Percentiles rank a stretch among this genome's conserved stretches.
phyloP scores from a whole-genome alignment of 1,139 yeast genomes.

The Scheffersomyces segobiensis region DNA sequence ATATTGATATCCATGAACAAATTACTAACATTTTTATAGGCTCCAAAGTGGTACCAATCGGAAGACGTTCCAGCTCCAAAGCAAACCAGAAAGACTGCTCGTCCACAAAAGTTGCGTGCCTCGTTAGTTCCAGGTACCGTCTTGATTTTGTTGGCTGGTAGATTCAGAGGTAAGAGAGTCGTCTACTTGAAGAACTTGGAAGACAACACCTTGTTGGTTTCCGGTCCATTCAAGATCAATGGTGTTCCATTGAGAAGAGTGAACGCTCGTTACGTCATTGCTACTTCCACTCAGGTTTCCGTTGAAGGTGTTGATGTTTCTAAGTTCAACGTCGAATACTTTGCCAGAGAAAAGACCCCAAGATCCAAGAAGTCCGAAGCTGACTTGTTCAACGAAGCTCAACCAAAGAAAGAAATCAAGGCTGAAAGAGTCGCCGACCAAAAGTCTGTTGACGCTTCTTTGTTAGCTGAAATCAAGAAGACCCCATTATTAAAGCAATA shows the following conservation, averaged over 20 bases:
- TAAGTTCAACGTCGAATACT: conserved; percentile 94
- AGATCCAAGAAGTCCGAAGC: conserved; percentile 86
- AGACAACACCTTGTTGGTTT: conserved; percentile 96
- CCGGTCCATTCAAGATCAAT: conserved; percentile 99
- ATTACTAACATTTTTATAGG: conserved; percentile 51
- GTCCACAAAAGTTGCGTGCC: conserved; percentile 96
- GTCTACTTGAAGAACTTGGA: conserved; percentile 97
- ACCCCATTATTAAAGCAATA: conserved; percentile 98
- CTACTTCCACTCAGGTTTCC: conserved; percentile 91
- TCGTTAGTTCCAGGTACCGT: conserved; percentile 99
- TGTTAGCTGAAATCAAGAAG: conserved; percentile 93
- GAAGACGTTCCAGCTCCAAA: conserved; percentile 89
- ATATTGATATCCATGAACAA: neutral
- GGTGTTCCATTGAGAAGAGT: conserved; percentile 99
- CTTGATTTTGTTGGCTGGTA: conserved; percentile 97
- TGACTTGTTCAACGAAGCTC: conserved; percentile 89
- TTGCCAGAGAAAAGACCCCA: conserved; percentile 91
- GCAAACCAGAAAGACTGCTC: conserved; percentile 85
- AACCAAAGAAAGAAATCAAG: conserved; percentile 84
- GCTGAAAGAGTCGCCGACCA: conserved; percentile 98
- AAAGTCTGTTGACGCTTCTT: conserved; percentile 93
- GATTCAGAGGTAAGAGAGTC: conserved; percentile 99
- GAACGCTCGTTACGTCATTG: conserved; percentile 98
- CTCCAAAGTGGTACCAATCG: conserved; percentile 96
- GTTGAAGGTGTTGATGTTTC: conserved; percentile 81